Conservation (phyloP, 768 basidiomycete species). For the Steccherinum ochraceum region DNA sequence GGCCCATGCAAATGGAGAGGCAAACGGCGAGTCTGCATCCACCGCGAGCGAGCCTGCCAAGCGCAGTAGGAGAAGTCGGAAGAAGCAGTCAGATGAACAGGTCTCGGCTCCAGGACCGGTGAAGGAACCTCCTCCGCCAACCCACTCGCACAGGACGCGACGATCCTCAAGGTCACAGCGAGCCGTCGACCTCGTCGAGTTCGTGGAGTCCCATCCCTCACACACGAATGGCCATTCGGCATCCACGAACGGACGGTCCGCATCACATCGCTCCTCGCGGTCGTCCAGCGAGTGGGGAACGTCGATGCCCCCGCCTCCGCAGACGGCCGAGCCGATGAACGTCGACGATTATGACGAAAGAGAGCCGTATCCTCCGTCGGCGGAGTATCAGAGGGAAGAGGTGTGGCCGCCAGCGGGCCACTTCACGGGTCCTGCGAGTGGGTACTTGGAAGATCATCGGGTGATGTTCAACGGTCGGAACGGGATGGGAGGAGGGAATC, state of each 20-base stretch:
- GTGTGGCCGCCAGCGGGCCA: slow-evolving; percentile 2
- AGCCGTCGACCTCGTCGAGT: background rate
- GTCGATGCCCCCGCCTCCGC: background rate
- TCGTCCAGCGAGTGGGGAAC: background rate
- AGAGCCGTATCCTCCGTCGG: background rate
- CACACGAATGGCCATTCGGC: background rate
- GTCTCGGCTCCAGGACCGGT: background rate
- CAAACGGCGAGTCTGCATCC: background rate
- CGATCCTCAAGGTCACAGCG: background rate
- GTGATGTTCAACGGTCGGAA: slow-evolving; percentile 8
- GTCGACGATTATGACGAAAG: background rate
- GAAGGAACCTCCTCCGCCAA: background rate
- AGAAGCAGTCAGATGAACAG: background rate
- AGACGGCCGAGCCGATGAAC: background rate
- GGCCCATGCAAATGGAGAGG: background rate
- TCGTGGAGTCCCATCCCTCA: background rate
- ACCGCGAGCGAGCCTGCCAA: background rate
- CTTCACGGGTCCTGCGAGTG: slow-evolving; percentile 16
- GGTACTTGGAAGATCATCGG: slow-evolving; percentile 13
- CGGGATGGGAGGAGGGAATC: slow-evolving; percentile 13
- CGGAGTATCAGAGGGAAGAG: background rate
- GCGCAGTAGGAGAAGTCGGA: background rate
- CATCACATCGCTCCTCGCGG: background rate
- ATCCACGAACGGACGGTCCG: background rate
- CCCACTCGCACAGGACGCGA: background rate